Conservation (phyloP, 2,329 filamentous ascomycete species). For the Pseudocercospora crystallina region DNA sequence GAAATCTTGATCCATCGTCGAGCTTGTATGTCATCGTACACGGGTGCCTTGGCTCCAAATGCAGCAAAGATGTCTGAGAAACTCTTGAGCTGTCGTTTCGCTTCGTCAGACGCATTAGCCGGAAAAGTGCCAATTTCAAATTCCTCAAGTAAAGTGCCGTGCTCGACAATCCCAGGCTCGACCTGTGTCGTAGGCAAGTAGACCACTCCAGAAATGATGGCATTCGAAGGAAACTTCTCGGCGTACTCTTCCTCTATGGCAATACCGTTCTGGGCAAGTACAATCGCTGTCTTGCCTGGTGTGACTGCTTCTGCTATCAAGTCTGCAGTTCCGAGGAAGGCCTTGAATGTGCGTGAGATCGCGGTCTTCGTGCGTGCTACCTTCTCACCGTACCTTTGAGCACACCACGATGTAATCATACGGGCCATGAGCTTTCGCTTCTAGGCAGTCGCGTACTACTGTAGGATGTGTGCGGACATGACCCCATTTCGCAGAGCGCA, state of each 20-base stretch:
- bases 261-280: conserved; percentile 63
- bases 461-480: conserved; percentile 37
- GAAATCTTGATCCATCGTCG: conserved; percentile 62
- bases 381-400: conserved; percentile 34
- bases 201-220: conserved; percentile 57
- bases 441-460: conserved; percentile 35
- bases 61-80: conserved; percentile 26
- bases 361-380: too few species aligned
- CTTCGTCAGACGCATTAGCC: conserved; percentile 18
- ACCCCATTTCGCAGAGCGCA: conserved; percentile 42
- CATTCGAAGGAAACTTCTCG: conserved; percentile 49
- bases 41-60: conserved; percentile 48
- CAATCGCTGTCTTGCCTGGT: conserved; percentile 51
- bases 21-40: conserved; percentile 56
- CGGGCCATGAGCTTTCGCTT: conserved; percentile 35
- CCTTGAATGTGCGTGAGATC: conserved; percentile 17
- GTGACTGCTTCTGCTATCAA: conserved; percentile 43
- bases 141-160: conserved; percentile 46
- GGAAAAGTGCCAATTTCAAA: conserved; percentile 56
- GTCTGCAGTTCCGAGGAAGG: conserved; percentile 41
- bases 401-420: conserved; percentile 52
- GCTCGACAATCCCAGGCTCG: conserved; percentile 49
- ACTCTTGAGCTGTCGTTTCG: conserved; percentile 13
- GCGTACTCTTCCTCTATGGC: conserved; percentile 59
- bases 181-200: conserved; percentile 56